Evolutionary conservation across 2,329 filamentous ascomycete genomes (phyloP).

Genomic region (Kalaharituber pfeilii): DNA sequence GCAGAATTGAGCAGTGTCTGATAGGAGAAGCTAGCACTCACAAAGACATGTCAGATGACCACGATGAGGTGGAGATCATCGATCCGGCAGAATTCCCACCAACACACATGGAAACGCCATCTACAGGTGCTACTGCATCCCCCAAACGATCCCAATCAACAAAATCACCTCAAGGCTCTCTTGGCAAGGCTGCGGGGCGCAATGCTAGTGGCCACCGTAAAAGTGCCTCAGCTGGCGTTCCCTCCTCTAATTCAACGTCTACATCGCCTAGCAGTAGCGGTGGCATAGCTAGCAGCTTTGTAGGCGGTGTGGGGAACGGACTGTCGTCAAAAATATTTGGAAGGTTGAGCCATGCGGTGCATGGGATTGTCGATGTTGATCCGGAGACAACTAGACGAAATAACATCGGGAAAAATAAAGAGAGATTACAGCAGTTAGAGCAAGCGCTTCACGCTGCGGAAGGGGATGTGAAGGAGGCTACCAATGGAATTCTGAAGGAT

Average conservation of each 20-base stretch:
- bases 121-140: constrained; percentile 26
- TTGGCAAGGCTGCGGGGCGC: not conserved
- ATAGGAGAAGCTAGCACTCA: constrained; percentile 38
- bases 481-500: constrained; percentile 70
- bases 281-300: not conserved
- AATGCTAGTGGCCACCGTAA: constrained; percentile 17
- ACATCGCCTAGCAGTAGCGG: constrained; percentile 1
- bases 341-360: constrained; percentile 82
- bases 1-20: constrained; percentile 84
- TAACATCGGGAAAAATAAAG: constrained; percentile 86
- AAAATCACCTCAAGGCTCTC: constrained; percentile 28
- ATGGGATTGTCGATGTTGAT: constrained; percentile 90
- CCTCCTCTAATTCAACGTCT: constrained; percentile 13
- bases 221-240: constrained; percentile 13
- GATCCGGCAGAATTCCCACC: constrained; percentile 87
- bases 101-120: constrained; percentile 56
- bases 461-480: constrained; percentile 85
- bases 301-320: constrained; percentile 37
- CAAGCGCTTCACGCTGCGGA: constrained; percentile 78
- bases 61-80: constrained; percentile 71
- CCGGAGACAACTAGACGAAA: constrained; percentile 83
- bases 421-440: constrained; percentile 64
- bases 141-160: constrained; percentile 52
- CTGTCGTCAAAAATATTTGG: constrained; percentile 95
- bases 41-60: constrained; percentile 39